phyloP scores from a whole-genome alignment of 768 basidiomycete species.

The Exidia glandulosa region DNA sequence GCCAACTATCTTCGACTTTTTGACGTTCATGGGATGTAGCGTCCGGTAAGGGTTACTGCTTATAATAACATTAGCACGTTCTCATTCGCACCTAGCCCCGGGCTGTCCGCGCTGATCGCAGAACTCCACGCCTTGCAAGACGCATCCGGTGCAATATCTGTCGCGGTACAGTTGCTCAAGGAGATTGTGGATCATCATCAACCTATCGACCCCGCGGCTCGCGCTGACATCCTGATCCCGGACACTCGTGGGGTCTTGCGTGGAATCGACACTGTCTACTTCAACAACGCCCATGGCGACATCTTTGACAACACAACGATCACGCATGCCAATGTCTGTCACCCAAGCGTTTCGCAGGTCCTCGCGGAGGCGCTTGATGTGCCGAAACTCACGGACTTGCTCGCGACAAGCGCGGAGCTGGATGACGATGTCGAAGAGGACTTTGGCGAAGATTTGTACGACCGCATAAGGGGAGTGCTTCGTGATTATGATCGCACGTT shows the following conservation, averaged over 20 bases:
- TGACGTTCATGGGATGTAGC: too few relatives aligned
- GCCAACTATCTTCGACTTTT: too few relatives aligned
- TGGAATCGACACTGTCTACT: neutral
- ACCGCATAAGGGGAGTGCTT: constrained; percentile 32
- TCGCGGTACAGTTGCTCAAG: too few relatives aligned
- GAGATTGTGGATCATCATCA: neutral
- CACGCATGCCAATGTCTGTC: constrained; percentile 1
- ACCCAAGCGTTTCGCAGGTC: neutral
- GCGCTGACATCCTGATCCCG: constrained; percentile 13
- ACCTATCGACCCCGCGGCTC: neutral
- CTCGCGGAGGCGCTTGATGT: constrained; percentile 10
- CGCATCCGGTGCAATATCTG: too few relatives aligned
- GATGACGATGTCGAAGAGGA: constrained; percentile 24
- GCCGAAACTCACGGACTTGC: constrained; percentile 9
- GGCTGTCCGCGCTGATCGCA: too few relatives aligned
- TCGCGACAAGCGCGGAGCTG: neutral
- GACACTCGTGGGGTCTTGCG: neutral
- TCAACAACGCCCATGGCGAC: neutral
- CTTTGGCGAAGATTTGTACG: constrained; percentile 33
- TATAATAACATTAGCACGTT: too few relatives aligned
- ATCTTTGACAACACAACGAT: neutral
- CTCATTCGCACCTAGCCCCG: too few relatives aligned
- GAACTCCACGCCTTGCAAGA: too few relatives aligned
- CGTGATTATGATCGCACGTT: constrained; percentile 32
- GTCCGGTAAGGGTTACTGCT: too few relatives aligned